phyloP scores from a whole-genome alignment of 306 rosid genomes.

The Pterocarpus santalinus region DNA sequence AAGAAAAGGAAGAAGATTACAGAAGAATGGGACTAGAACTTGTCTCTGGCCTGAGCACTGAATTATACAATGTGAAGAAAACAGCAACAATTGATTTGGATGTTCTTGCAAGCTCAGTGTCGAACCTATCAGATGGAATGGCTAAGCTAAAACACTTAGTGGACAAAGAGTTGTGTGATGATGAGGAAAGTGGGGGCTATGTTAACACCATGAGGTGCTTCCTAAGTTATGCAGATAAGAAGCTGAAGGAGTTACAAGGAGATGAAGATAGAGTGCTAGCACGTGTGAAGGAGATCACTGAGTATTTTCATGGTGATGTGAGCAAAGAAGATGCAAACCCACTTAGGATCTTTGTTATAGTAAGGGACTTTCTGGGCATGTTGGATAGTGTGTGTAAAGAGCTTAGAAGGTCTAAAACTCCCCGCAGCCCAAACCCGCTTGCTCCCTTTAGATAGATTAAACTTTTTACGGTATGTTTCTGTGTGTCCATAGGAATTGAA shows the following conservation, averaged over 20 bases:
- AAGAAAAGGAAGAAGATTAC: conserved; percentile 87
- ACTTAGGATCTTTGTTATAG: conserved; percentile 87
- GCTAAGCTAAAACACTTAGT: conserved; percentile 54
- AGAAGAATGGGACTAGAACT: conserved; percentile 89
- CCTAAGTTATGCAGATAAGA: conserved; percentile 61
- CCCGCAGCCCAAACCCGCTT: conserved; percentile 75
- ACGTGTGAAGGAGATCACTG: conserved; percentile 80
- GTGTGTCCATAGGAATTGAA: conserved; percentile 48
- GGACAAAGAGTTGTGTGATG: conserved; percentile 54
- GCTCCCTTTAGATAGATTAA: conserved; percentile 74
- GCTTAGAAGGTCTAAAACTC: conserved; percentile 66
- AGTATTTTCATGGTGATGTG: conserved; percentile 93
- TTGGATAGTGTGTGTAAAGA: conserved; percentile 93
- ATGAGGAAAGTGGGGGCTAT: conserved; percentile 60
- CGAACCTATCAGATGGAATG: conserved; percentile 74
- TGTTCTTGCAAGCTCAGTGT: conserved; percentile 77
- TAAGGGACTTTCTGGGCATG: conserved; percentile 92
- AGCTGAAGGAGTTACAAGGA: conserved; percentile 63
- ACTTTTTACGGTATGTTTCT: neutral
- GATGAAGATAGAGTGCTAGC: conserved; percentile 76
- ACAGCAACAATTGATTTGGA: conserved; percentile 87
- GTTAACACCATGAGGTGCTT: conserved; percentile 61
- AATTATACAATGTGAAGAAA: conserved; percentile 85
- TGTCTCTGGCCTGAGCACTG: conserved; percentile 87
- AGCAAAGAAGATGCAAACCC: conserved; percentile 86